Conservation (phyloP, 768 basidiomycete species). For the Piloderma croceum region DNA sequence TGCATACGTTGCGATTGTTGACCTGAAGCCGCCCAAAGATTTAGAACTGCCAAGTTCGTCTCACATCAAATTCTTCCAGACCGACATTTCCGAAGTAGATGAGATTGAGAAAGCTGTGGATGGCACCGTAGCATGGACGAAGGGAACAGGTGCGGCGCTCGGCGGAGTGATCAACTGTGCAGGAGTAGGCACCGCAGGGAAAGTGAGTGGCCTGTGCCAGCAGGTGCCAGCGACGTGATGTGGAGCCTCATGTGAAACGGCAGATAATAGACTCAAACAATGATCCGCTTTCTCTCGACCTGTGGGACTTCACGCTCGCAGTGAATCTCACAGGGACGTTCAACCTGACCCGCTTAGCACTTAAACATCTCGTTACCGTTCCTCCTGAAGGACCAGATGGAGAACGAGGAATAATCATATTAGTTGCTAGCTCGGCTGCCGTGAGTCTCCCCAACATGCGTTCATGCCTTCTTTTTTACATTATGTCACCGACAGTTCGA, state of each 20-base stretch:
- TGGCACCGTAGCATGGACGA: slow-evolving; percentile 15
- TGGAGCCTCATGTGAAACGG: no score
- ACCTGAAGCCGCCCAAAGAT: slow-evolving; percentile 34
- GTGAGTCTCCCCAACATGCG: not conserved
- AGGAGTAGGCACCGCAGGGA: slow-evolving; percentile 39
- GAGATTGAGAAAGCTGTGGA: slow-evolving; percentile 21
- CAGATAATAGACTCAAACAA: slow-evolving; percentile 45
- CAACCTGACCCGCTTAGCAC: slow-evolving; percentile 50
- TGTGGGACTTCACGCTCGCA: slow-evolving; percentile 47
- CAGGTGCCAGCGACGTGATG: not conserved
- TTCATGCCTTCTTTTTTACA: not conserved
- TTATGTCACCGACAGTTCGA: slow-evolving; percentile 48
- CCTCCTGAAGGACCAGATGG: slow-evolving; percentile 41
- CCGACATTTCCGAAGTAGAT: slow-evolving; percentile 22
- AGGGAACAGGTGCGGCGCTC: slow-evolving; percentile 33
- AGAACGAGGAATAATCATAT: slow-evolving; percentile 54
- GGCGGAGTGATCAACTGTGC: slow-evolving; percentile 59
- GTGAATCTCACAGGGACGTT: slow-evolving; percentile 58
- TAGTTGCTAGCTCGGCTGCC: slow-evolving; percentile 52
- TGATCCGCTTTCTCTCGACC: slow-evolving; percentile 41
- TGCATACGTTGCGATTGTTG: slow-evolving; percentile 48
- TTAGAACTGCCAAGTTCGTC: no score
- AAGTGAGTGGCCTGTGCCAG: slow-evolving; percentile 10
- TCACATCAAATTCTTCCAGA: slow-evolving; percentile 12
- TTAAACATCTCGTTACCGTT: slow-evolving; percentile 44